phyloP scores from a whole-genome alignment of 371 early-diverging fungal genomes.

The Mucor plumbeus region DNA sequence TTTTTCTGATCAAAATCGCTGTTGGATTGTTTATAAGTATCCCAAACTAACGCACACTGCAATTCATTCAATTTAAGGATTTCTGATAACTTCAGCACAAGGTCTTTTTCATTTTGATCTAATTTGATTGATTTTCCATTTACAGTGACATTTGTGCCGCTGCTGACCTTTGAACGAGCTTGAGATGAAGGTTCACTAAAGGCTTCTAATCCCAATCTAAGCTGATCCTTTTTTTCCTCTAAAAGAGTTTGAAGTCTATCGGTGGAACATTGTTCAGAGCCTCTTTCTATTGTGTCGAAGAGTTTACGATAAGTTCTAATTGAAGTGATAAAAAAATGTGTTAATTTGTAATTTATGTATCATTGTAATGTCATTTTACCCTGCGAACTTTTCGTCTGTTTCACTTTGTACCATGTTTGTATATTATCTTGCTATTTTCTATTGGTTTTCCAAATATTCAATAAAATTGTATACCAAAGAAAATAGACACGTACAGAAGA shows the following conservation, averaged over 20 bases:
- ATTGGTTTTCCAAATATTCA: neutral
- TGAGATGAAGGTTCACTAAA: conserved; percentile 39
- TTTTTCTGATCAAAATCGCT: neutral
- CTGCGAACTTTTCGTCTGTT: conserved; percentile 36
- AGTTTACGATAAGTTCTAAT: conserved; percentile 49
- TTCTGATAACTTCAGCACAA: conserved; percentile 37
- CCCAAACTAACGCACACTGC: conserved; percentile 42
- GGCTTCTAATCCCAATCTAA: conserved; percentile 41
- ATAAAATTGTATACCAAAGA: neutral
- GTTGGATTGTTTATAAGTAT: conserved; percentile 29
- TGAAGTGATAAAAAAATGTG: neutral
- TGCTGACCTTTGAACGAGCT: conserved; percentile 39
- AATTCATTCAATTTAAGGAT: conserved; percentile 40
- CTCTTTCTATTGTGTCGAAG: conserved; percentile 51
- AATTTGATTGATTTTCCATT: conserved; percentile 44
- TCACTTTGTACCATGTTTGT: conserved; percentile 20
- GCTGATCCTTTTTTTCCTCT: conserved; percentile 40
- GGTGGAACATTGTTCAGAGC: conserved; percentile 49
- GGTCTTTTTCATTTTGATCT: conserved; percentile 42
- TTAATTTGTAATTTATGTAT: neutral
- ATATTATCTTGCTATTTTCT: neutral
- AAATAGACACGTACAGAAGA: conserved; percentile 1
- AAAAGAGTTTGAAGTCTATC: conserved; percentile 49
- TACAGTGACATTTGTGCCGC: conserved; percentile 29
- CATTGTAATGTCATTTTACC: conserved; percentile 21